Conservation (phyloP, 2,329 filamentous ascomycete genomes). For the Xylariaceae sp. region DNA sequence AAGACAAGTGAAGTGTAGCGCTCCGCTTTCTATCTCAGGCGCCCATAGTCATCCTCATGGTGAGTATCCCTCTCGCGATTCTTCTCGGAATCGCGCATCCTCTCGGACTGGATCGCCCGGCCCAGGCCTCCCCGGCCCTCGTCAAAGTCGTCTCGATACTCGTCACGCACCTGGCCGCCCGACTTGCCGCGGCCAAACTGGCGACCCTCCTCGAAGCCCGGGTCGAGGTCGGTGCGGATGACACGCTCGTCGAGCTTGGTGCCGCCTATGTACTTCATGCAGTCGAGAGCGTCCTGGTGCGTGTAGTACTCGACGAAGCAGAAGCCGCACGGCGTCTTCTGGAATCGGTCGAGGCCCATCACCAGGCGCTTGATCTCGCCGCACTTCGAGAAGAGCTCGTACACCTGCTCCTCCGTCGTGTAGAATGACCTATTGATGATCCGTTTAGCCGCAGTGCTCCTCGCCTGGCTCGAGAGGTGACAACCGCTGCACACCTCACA, state of each 20-base stretch:
- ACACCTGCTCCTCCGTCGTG: constrained; percentile 98
- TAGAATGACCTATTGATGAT: constrained; percentile 69
- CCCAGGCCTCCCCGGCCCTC: constrained; percentile 89
- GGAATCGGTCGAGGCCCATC: constrained; percentile 95
- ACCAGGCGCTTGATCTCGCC: constrained; percentile 97
- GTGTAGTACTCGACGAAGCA: constrained; percentile 99
- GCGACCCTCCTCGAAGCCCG: constrained; percentile 90
- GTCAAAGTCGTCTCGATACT: constrained; percentile 96
- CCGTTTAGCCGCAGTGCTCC: background rate
- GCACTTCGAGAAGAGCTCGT: constrained; percentile 92
- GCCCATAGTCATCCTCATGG: constrained; percentile 54
- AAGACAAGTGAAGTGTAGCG: too few species aligned
- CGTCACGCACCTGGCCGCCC: constrained; percentile 92
- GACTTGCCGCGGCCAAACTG: constrained; percentile 96
- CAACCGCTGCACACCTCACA: too few species aligned
- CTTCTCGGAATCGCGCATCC: constrained; percentile 38
- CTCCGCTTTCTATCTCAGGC: constrained; percentile 42
- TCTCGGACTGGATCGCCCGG: constrained; percentile 59
- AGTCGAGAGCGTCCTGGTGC: constrained; percentile 93
- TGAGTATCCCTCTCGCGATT: constrained; percentile 29
- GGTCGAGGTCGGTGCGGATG: constrained; percentile 91
- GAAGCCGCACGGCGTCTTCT: constrained; percentile 97
- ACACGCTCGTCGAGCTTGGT: constrained; percentile 97
- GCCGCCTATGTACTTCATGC: constrained; percentile 96
- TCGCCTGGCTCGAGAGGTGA: too few species aligned